Evolutionary conservation across 2,329 filamentous ascomycete genomes (phyloP), one percentile per base, ranked within the genome.

Genomic region (Aurifilum marmelostoma): DNA sequence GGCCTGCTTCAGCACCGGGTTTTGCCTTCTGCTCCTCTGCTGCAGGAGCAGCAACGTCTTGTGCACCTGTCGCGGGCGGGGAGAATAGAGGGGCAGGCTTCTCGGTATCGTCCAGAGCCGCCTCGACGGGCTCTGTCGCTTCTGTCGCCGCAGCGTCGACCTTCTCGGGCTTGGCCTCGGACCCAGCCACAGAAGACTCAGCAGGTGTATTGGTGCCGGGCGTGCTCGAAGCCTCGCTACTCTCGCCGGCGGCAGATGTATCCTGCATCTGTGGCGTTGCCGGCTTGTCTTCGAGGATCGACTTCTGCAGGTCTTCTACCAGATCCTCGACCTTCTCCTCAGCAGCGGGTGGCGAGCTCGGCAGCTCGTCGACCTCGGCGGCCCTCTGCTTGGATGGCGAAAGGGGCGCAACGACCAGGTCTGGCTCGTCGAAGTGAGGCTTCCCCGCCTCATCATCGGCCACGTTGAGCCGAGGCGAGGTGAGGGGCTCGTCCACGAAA

Each of bases 401-500:
- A 9, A 90, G 78, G 0, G 87, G 88, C 16, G 84, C 82, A 61
- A 89, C 87, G 2, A 88, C 78, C 63, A 89, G 77, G 37, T 87
- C 85, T 0, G 84, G 82, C 27, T 88, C 85, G n/a, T 86, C 84
- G 67, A 87, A 85, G 1, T 81, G 80, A 50, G 80, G 79, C 68
- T 84, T 80, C 16, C 85, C 85, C 5, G 78, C 59, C 34, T 85
- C 87, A 71, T 88, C 85, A 41, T 87, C 86, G 62, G 87, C 85
- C 24, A 91, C 83, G 24, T 88, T 84, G 11, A 95, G 83, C 6
- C 84, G 83, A 2, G 88, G 88, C 3, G 91, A 92, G 73, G 88
- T 91, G 24, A 93, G 82, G 2, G 92, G 91, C 77, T 94, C 91
- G 71, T 94, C 91, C 27, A 94, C 90, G 75, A 94, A 92, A 69